Evolutionary conservation across 192 early-diverging fungal species (phyloP), one percentile per base, ranked within the genome.

Genomic region (Coemansia sp.): DNA sequence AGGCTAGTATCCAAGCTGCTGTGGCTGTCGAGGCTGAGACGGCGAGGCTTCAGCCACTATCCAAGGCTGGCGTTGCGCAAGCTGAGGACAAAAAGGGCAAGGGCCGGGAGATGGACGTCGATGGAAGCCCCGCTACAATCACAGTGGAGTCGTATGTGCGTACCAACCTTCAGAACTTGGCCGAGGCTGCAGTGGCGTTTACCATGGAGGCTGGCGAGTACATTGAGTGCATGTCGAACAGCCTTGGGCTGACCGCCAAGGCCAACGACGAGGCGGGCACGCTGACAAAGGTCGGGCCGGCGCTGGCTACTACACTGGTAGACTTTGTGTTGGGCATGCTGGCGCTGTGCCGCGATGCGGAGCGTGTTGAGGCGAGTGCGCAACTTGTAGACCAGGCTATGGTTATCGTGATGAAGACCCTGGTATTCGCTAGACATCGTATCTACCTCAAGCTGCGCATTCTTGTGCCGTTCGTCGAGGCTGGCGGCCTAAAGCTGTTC

Each of bases 141-240:
- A 53, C 64, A 1, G 44, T 69, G 19, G 67, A 75, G 55, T 61
- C 73, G 16, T 83, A 62, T 59, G 62, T 70, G 7, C 46, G 67
- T 9, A 57, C 57, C 11, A 83, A 83, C 73, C 68, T 69, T 52
- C 44, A 67, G 32, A 78, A 66, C 42, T 67, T 83, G 33, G 69
- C 73, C 35, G 80, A 83, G 40, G 64, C 72, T 1, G 73, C 73
- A 4, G 70, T 83, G 44, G 46, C 76, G 4, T 72, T 78, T 50
- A 67, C 80, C 16, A 52, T 78, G 10, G 72, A 78, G 69, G 53
- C 73, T 0, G 76, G 76, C 37, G 76, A 83, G 43, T 74, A 78
- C 66, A 75, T 83, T 23, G 80, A 83, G 76, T 75, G 75, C 61
- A 71, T 77, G 43, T 83, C 80, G 6, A 83, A 78, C 66, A 83